Percentiles rank a stretch among this genome's conserved stretches.
Conservation (phyloP, 1,284 basidiomycete species). For the Sanghuangporus sanghuang region DNA sequence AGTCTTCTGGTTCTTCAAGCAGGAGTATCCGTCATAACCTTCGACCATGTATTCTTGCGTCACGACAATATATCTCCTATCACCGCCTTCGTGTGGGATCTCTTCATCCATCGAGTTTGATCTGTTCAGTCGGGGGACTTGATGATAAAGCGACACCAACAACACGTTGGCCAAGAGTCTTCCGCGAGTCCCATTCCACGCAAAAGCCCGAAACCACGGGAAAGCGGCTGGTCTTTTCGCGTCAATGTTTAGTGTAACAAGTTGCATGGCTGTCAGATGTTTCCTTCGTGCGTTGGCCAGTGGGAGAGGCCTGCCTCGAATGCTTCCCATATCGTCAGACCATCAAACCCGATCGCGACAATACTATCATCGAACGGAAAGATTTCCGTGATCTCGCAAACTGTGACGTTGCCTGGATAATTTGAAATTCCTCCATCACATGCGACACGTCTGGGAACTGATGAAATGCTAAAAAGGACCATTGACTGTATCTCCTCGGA, state of each 20-base stretch:
- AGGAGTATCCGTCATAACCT: slow-evolving; percentile 77
- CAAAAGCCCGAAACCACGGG: slow-evolving; percentile 84
- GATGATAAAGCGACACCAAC: slow-evolving; percentile 60
- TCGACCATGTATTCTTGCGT: slow-evolving; percentile 73
- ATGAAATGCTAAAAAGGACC: slow-evolving; percentile 55
- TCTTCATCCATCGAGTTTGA: slow-evolving; percentile 42
- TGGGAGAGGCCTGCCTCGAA: slow-evolving; percentile 73
- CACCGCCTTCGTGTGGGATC: slow-evolving; percentile 49
- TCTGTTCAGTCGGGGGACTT: slow-evolving; percentile 32
- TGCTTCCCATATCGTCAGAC: slow-evolving; percentile 76
- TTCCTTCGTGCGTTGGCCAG: slow-evolving; percentile 92
- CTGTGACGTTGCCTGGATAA: slow-evolving; percentile 58
- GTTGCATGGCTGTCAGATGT: background rate
- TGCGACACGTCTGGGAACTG: background rate
- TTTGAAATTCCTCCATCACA: background rate
- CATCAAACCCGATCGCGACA: slow-evolving; percentile 80
- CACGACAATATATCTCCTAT: slow-evolving; percentile 69
- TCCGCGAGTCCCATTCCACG: slow-evolving; percentile 82
- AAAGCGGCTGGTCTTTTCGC: slow-evolving; percentile 59
- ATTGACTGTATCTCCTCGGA: slow-evolving; percentile 84
- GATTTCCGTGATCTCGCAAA: slow-evolving; percentile 85
- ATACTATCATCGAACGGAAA: slow-evolving; percentile 86
- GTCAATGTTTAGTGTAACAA: background rate
- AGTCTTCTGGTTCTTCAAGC: slow-evolving; percentile 61
- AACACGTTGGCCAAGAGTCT: slow-evolving; percentile 63